Conservation (phyloP, 345 rosid genomes). For the Adansonia digitata region DNA sequence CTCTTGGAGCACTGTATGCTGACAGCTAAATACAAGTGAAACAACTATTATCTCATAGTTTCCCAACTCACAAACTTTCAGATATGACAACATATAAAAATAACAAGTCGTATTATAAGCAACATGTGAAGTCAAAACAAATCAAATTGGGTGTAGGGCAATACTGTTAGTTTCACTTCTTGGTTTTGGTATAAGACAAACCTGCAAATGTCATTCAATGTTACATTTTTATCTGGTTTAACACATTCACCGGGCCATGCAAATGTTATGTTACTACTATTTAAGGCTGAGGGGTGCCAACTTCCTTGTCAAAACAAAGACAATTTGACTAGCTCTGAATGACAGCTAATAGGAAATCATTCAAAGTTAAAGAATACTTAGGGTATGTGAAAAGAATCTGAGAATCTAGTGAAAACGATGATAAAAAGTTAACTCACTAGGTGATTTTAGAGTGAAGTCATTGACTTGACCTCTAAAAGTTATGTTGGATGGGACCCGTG, state of each 20-base stretch:
- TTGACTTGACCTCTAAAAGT: neutral
- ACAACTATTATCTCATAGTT: slow-evolving; percentile 2
- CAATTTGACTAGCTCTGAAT: neutral
- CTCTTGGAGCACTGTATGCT: neutral
- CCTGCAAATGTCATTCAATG: neutral
- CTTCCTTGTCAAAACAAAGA: neutral
- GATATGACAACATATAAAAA: neutral
- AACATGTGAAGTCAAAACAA: neutral
- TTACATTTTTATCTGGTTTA: neutral
- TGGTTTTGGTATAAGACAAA: neutral
- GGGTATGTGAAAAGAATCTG: neutral
- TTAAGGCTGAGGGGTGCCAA: neutral
- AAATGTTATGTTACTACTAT: neutral
- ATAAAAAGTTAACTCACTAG: slow-evolving; percentile 12
- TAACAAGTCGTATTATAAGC: neutral
- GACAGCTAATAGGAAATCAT: neutral
- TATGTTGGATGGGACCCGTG: slow-evolving; percentile 5
- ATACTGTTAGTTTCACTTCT: neutral
- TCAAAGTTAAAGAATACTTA: neutral
- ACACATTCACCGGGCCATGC: neutral
- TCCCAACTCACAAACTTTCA: neutral
- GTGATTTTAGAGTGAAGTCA: neutral
- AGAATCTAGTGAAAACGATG: slow-evolving; percentile 19
- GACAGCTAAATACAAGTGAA: neutral
- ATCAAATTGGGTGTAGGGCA: neutral